Conservation (phyloP, 2,329 filamentous ascomycete species). For the Moelleriella libera region DNA sequence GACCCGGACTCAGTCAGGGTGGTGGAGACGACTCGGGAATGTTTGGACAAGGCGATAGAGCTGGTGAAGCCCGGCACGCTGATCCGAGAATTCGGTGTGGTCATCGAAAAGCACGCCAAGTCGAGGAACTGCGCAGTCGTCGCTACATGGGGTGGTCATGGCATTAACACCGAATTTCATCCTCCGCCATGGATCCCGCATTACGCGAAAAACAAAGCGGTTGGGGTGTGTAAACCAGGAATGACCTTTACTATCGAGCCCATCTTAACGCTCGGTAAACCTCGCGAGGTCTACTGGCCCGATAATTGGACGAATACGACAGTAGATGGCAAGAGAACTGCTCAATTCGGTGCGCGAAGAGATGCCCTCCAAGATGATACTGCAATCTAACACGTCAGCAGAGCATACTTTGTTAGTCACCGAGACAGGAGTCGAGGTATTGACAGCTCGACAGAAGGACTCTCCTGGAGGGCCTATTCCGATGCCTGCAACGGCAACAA, state of each 20-base stretch:
- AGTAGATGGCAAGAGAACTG: slow-evolving; percentile 74
- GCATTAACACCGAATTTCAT: slow-evolving; percentile 89
- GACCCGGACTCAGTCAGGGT: slow-evolving; percentile 82
- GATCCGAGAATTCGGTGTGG: slow-evolving; percentile 85
- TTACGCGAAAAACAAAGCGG: slow-evolving; percentile 96
- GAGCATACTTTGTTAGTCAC: slow-evolving; percentile 79
- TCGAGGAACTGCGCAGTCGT: slow-evolving; percentile 75
- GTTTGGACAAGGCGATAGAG: slow-evolving; percentile 79
- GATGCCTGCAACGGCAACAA: slow-evolving; percentile 26
- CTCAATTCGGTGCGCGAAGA: slow-evolving; percentile 65
- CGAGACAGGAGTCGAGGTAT: slow-evolving; percentile 65
- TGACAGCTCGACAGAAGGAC: slow-evolving; percentile 58
- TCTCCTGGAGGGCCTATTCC: slow-evolving; percentile 63
- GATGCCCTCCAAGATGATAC: not conserved
- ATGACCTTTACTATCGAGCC: slow-evolving; percentile 99
- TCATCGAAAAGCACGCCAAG: slow-evolving; percentile 93
- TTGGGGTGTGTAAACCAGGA: slow-evolving; percentile 83
- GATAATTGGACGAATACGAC: slow-evolving; percentile 98
- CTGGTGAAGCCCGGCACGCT: slow-evolving; percentile 85
- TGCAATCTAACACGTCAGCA: slow-evolving; percentile 10
- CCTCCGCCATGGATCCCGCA: slow-evolving; percentile 88
- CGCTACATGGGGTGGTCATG: slow-evolving; percentile 91
- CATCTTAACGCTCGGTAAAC: slow-evolving; percentile 88
- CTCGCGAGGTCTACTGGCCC: slow-evolving; percentile 91
- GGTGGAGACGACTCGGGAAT: slow-evolving; percentile 80